Evolutionary conservation across 75 land plant species (phyloP).

Genomic region (Ceratopteris richardii): DNA sequence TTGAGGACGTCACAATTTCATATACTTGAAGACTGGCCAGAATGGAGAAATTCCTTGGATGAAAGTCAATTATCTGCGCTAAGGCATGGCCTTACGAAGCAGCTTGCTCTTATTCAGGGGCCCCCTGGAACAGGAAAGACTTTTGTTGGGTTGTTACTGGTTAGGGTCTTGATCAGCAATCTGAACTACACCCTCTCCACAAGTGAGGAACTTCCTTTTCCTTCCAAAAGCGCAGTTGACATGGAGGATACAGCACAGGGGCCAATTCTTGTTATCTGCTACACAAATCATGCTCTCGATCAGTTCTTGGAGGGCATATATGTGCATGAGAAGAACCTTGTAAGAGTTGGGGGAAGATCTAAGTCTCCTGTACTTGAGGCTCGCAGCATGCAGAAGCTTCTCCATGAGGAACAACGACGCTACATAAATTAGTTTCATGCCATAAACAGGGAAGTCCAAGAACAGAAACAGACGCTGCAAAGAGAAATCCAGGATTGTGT

Average conservation of each 20-base stretch:
- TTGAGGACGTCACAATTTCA: constrained; percentile 5
- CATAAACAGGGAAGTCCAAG: not conserved
- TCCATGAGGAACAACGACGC: not conserved
- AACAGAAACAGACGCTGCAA: not conserved
- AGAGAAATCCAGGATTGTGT: not conserved
- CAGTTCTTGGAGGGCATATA: constrained; percentile 22
- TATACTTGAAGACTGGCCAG: constrained; percentile 17
- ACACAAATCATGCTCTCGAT: constrained; percentile 29
- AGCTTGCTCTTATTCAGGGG: constrained; percentile 21
- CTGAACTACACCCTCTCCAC: not conserved
- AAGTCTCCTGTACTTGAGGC: constrained; percentile 1
- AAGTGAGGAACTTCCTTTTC: too few relatives aligned
- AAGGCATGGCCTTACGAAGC: constrained; percentile 21
- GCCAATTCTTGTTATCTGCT: constrained; percentile 20
- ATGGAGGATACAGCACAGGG: not conserved
- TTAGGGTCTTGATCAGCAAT: constrained; percentile 5
- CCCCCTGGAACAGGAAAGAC: constrained; percentile 34
- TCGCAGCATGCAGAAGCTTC: not conserved
- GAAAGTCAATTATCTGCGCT: constrained; percentile 14
- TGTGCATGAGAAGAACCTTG: constrained; percentile 3
- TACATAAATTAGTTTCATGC: not conserved
- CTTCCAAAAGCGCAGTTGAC: not conserved
- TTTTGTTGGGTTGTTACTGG: constrained; percentile 11
- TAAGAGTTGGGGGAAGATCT: constrained; percentile 15
- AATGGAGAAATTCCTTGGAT: constrained; percentile 16